A percentile compares a stretch with the other conserved stretches of the same genome.
Evolutionary conservation across 306 rosid species (phyloP).

Genomic region (Hippophae rhamnoides): DNA sequence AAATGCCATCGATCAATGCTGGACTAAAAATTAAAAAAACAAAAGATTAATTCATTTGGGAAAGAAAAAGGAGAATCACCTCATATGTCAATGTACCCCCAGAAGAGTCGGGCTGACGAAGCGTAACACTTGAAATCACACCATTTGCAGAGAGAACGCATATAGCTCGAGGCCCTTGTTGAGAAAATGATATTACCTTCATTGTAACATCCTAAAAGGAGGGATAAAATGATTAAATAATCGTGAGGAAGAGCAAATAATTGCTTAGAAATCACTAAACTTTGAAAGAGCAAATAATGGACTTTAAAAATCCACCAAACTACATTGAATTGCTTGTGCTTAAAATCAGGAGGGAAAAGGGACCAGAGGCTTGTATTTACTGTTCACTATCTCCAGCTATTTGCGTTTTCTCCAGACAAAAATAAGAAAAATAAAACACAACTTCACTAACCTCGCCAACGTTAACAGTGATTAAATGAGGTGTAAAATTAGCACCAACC

Average conservation of each 20-base stretch:
- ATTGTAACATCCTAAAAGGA: constrained; percentile 71
- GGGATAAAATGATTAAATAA: constrained; percentile 5
- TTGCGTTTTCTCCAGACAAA: constrained; percentile 1
- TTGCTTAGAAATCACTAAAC: no score
- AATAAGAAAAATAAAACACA: neutral
- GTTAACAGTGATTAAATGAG: constrained; percentile 84
- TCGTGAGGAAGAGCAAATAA: no score
- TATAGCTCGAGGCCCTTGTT: constrained; percentile 88
- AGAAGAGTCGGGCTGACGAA: constrained; percentile 87
- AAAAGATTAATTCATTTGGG: neutral
- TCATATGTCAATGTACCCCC: constrained; percentile 86
- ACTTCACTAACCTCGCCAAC: constrained; percentile 67
- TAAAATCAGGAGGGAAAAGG: neutral
- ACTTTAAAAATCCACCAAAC: neutral
- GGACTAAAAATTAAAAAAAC: neutral
- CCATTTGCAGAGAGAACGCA: constrained; percentile 93
- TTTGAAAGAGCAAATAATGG: no score
- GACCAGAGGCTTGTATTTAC: constrained; percentile 8
- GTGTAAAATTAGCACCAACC: constrained; percentile 86
- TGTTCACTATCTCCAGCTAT: constrained; percentile 1
- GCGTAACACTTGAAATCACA: constrained; percentile 82
- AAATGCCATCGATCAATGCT: constrained; percentile 1
- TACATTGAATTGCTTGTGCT: neutral
- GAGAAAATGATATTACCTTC: constrained; percentile 97
- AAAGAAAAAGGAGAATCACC: constrained; percentile 29